Percentiles rank a stretch among this genome's conserved stretches.
Conservation (phyloP, 805 yeast genomes). For the Candida coleopterorum region DNA sequence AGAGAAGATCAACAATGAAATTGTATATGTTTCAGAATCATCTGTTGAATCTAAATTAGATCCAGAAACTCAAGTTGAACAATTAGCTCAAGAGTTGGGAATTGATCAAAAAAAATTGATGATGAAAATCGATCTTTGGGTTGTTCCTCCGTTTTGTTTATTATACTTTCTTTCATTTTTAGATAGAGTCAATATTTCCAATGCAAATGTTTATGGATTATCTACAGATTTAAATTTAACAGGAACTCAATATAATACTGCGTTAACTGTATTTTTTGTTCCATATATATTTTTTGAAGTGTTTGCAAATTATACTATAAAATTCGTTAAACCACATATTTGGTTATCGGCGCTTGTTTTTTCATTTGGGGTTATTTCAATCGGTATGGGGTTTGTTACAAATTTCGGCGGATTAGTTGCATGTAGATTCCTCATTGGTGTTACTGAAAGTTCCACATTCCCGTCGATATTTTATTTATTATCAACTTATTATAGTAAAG, state of each 20-base stretch:
- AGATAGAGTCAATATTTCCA: conserved; percentile 79
- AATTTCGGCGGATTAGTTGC: conserved; percentile 57
- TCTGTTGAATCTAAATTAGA: background rate
- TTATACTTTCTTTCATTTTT: conserved; percentile 72
- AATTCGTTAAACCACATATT: conserved; percentile 55
- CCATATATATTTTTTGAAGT: conserved; percentile 66
- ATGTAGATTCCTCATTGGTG: conserved; percentile 62
- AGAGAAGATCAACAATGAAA: too few species aligned
- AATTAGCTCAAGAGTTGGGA: conserved; percentile 28
- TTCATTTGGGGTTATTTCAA: conserved; percentile 58
- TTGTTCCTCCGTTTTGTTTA: conserved; percentile 72
- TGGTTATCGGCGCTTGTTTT: conserved; percentile 60
- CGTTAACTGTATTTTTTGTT: conserved; percentile 66
- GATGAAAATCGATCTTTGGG: conserved; percentile 63
- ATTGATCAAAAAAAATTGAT: conserved; percentile 52
- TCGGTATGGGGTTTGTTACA: conserved; percentile 61
- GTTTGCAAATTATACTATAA: conserved; percentile 58
- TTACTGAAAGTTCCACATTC: conserved; percentile 67
- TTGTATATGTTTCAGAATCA: conserved; percentile 1
- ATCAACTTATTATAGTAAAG: conserved; percentile 58
- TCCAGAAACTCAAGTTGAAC: conserved; percentile 13
- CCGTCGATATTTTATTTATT: conserved; percentile 72
- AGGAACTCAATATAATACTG: conserved; percentile 59
- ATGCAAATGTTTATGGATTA: conserved; percentile 73
- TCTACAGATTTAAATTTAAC: conserved; percentile 47